Evolutionary conservation across 805 yeast species (phyloP), one percentile per base, ranked within the genome.

Genomic region (Candida silvicultrix): DNA sequence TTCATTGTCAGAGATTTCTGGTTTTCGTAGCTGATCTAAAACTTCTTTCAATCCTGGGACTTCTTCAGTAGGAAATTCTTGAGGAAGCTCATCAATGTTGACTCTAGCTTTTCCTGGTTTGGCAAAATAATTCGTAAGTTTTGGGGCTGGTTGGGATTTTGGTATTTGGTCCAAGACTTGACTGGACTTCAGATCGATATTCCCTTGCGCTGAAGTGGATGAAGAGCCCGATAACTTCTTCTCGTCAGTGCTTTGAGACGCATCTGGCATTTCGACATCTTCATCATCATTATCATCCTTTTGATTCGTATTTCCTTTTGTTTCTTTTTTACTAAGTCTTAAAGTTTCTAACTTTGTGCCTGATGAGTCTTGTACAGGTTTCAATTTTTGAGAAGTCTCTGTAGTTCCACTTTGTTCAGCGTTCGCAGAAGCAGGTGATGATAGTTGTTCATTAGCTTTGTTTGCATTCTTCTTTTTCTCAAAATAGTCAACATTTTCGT

Each of bases 21-120:
- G 40, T 32, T 43, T 38, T 8, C 31, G 11, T 5, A 48, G 36
- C n/a, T 28, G 14, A 12, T 35, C 28, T 11, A 47, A 38, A 40
- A 46, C 31, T 21, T 32, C 40, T 19, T 29, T 11, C 16, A 51
- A 18, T 3, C 47, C 51, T 15, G 51, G 48, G 22, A 51, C 43
- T 22, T 49, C 47, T 20, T 31, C 43, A n/a, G 31, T 38, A 9
- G 40, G 19, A 12, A 49, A 29, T n/a, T 42, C 45, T n/a, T 35
- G 16, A 23, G 42, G 41, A 8, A 37, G 10, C 3, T 31, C 18
- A 5, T 28, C 22, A 16, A 41, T 20, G 19, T 46, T 23, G 23
- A 39, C 23, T 34, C 42, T 41, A 18, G 21, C 38, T 7, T 18
- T 15, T 20, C 40, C 38, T 9, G 39, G 16, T 20, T 12, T 37